Base-by-base conservation (phyloP, 108 stramenopile genomes). In the Fragilaria crotonensis region DNA sequence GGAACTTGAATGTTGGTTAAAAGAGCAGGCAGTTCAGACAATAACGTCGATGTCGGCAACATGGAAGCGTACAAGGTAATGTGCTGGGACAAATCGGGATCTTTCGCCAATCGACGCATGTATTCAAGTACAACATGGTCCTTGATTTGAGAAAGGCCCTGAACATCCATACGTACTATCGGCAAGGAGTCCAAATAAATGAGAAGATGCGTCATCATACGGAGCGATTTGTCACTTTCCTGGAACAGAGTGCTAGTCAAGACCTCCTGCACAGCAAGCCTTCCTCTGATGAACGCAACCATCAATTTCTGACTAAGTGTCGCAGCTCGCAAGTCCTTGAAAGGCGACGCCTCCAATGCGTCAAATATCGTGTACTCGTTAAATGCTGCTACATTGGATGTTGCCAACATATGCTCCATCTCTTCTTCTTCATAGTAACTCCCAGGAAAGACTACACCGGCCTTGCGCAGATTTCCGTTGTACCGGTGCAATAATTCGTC, bases 11-110 rank as follows among this genome's bases (percentile, higher is more conserved):
- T 62, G 22, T 65, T 57, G 18, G 67, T 26, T 25, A 85, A 57
- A 21, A 87, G 66, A 19, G 71, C 56, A 2, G 84, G 78, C 65
- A 66, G 83, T 32, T 57, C 73, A 21, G 73, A 70, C 4, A 81
- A 32, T 17, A 85, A 66, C 25, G 51, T 67, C 0, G 63, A 59
- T 49, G 72, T 58, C 1, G 85, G 80, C 5, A 91, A 61, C 17
- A 87, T 45, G 28, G 81, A 78, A 4, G 81, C 72, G 60, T 91
- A 91, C 4, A 91, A 62, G 18, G 83, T 59, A 28, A 78, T 49
- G 51, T 85, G 54, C 25, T 72, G 45, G 85, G 85, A 87, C 18
- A 86, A 48, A 25, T 80, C 74, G 25, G 74, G 68, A 19, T 66
- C 67, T 20, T 63, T 51, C 47, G 71, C 67, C 57, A 80, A 41